phyloP scores from a whole-genome alignment of 495 filamentous ascomycete species.

The Penicilliopsis zonata region DNA sequence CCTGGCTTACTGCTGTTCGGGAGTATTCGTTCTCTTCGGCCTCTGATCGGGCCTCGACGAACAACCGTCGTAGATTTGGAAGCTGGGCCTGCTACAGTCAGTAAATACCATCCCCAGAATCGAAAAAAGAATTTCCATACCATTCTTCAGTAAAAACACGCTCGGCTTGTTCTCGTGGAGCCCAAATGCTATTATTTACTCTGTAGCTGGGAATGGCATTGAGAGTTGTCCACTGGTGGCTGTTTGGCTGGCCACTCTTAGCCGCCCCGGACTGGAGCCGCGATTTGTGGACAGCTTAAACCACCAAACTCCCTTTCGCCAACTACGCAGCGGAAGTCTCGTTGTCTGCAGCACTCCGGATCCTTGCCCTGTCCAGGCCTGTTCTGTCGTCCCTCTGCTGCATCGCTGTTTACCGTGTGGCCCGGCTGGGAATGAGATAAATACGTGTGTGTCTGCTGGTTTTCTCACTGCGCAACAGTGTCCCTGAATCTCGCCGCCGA shows the following conservation, averaged over 20 bases:
- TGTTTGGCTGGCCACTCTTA: neutral
- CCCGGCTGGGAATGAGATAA: too few relatives aligned
- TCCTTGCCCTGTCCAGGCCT: neutral
- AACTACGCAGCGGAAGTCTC: too few relatives aligned
- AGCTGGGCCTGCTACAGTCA: slow-evolving; percentile 85
- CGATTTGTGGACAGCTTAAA: slow-evolving; percentile 32
- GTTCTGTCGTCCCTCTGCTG: slow-evolving; percentile 8
- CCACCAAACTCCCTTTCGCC: slow-evolving; percentile 1
- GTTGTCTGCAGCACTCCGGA: neutral
- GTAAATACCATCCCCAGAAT: too few relatives aligned
- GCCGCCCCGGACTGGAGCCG: slow-evolving; percentile 13
- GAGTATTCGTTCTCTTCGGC: slow-evolving; percentile 93
- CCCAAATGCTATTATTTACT: too few relatives aligned
- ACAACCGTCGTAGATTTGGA: slow-evolving; percentile 88
- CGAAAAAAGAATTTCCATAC: too few relatives aligned
- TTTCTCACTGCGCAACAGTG: slow-evolving; percentile 15
- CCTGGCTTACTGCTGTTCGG: slow-evolving; percentile 59
- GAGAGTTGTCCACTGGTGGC: too few relatives aligned
- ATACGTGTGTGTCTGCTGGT: too few relatives aligned
- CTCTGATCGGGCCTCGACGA: slow-evolving; percentile 89
- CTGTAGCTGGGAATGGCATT: too few relatives aligned
- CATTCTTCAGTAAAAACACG: too few relatives aligned
- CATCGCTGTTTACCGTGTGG: slow-evolving; percentile 3
- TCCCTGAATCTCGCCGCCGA: slow-evolving; percentile 18
- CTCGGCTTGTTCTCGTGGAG: too few relatives aligned